A percentile compares a stretch with the other conserved stretches of the same genome.
Conservation (phyloP, 2,329 filamentous ascomycete species). For the Xylaria sp. region DNA sequence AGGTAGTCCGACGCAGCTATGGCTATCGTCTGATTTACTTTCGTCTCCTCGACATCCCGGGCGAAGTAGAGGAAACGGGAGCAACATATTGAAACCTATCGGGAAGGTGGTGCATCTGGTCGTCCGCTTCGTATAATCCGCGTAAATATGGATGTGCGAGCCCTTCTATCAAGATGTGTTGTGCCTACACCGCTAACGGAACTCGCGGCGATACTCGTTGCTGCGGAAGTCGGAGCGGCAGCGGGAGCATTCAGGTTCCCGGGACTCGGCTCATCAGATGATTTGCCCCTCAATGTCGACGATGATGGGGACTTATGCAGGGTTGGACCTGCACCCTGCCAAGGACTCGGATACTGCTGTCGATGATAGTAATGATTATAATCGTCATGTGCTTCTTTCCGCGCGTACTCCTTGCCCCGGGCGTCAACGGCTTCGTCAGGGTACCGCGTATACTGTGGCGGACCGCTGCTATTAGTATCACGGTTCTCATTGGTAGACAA, state of each 20-base stretch:
- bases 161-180: conserved; percentile 36
- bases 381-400: conserved; percentile 18
- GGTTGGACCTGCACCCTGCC: conserved; percentile 10
- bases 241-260: conserved; percentile 9
- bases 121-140: conserved; percentile 45
- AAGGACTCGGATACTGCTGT: conserved; percentile 20
- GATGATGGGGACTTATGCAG: conserved; percentile 29
- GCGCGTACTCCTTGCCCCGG: conserved; percentile 15
- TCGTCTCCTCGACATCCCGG: neutral
- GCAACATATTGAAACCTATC: conserved; percentile 4
- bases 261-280: conserved; percentile 29
- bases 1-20: neutral
- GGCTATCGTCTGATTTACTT: neutral
- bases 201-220: neutral
- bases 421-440: conserved; percentile 13
- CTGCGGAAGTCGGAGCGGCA: conserved; percentile 28
- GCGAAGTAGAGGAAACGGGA: neutral
- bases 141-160: conserved; percentile 39
- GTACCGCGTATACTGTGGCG: conserved; percentile 30
- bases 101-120: conserved; percentile 38
- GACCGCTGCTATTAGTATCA: conserved; percentile 27
- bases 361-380: conserved; percentile 16
- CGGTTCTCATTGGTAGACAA: neutral
- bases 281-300: conserved; percentile 28
- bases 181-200: neutral